Percentiles rank a stretch among this genome's conserved stretches.
Conservation (phyloP, 2,329 filamentous ascomycete genomes). For the Paecilomyces sp. region DNA sequence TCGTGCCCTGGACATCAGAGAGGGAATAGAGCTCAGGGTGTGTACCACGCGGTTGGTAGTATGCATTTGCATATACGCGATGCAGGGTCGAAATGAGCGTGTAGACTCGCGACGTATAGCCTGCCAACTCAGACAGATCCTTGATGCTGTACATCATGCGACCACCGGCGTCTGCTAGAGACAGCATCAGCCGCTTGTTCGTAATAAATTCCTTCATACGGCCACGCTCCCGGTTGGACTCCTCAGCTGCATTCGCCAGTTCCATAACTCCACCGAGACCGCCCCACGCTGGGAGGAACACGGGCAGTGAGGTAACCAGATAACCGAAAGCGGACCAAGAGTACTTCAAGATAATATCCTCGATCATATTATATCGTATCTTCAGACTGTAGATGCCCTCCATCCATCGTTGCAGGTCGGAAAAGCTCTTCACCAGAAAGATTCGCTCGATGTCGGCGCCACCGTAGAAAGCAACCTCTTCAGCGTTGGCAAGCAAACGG, state of each 20-base stretch:
- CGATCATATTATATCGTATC: constrained; percentile 96
- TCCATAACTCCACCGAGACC: constrained; percentile 70
- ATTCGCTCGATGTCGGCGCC: constrained; percentile 92
- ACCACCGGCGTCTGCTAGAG: constrained; percentile 88
- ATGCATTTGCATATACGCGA: constrained; percentile 84
- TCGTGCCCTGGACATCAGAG: constrained; percentile 86
- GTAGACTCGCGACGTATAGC: constrained; percentile 93
- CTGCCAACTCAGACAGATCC: constrained; percentile 89
- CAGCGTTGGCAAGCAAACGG: constrained; percentile 88
- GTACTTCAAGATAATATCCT: constrained; percentile 97
- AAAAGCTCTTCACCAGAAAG: constrained; percentile 86
- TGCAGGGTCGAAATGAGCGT: constrained; percentile 92
- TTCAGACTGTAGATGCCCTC: constrained; percentile 97
- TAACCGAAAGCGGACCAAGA: constrained; percentile 98
- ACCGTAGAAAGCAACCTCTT: constrained; percentile 96
- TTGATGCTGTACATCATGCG: constrained; percentile 99
- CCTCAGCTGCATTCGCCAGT: constrained; percentile 39
- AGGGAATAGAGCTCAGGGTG: constrained; percentile 79
- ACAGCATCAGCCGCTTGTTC: constrained; percentile 97
- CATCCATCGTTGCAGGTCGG: constrained; percentile 92
- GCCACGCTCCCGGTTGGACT: constrained; percentile 57
- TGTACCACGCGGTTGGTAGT: constrained; percentile 60
- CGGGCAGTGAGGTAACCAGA: constrained; percentile 80
- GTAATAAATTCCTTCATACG: constrained; percentile 99
- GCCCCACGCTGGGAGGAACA: constrained; percentile 92